Percentiles rank a stretch among this genome's conserved stretches.
These are phyloP conservation scores for Pichia insulana DNA, from an alignment of 805 yeast genomes.

Conservation along the genomic window DNA sequence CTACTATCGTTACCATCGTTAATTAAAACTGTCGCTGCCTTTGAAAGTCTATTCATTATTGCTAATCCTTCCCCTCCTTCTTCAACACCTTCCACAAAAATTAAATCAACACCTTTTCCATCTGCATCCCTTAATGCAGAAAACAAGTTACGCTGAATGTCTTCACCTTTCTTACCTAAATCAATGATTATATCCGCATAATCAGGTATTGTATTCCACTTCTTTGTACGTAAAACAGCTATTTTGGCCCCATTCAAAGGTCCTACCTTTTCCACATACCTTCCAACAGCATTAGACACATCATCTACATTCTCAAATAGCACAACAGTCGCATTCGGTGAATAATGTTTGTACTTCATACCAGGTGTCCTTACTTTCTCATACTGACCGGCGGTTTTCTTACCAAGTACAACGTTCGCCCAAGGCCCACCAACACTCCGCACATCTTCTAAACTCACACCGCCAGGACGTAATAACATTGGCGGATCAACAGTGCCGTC, in stretches of 20 bases:
- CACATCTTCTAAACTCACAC: slow-evolving; percentile 75
- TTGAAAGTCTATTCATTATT: slow-evolving; percentile 80
- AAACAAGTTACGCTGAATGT: slow-evolving; percentile 71
- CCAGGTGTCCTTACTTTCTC: slow-evolving; percentile 91
- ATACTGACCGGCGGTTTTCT: slow-evolving; percentile 48
- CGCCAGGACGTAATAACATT: slow-evolving; percentile 88
- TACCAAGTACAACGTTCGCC: slow-evolving; percentile 56
- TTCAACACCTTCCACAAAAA: slow-evolving; percentile 76
- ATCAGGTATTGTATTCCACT: slow-evolving; percentile 22
- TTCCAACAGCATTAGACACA: slow-evolving; percentile 30
- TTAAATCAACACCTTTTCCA: slow-evolving; percentile 47
- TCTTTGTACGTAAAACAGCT: slow-evolving; percentile 43
- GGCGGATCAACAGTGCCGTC: slow-evolving; percentile 87
- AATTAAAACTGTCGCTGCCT: slow-evolving; percentile 59
- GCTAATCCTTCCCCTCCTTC: slow-evolving; percentile 82
- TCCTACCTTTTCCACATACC: slow-evolving; percentile 13
- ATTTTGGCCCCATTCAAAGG: slow-evolving; percentile 25
- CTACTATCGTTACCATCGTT: not conserved
- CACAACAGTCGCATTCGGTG: slow-evolving; percentile 80
- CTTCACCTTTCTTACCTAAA: slow-evolving; percentile 41
- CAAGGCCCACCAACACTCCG: slow-evolving; percentile 49
- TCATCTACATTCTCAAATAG: slow-evolving; percentile 47
- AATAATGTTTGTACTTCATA: slow-evolving; percentile 93
- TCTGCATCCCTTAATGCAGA: slow-evolving; percentile 69
- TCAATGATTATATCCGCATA: slow-evolving; percentile 10